These are phyloP conservation scores for Stagonosporopsis rhizophila DNA, from an alignment of 2,329 filamentous ascomycete species.

Conservation along the genomic window DNA sequence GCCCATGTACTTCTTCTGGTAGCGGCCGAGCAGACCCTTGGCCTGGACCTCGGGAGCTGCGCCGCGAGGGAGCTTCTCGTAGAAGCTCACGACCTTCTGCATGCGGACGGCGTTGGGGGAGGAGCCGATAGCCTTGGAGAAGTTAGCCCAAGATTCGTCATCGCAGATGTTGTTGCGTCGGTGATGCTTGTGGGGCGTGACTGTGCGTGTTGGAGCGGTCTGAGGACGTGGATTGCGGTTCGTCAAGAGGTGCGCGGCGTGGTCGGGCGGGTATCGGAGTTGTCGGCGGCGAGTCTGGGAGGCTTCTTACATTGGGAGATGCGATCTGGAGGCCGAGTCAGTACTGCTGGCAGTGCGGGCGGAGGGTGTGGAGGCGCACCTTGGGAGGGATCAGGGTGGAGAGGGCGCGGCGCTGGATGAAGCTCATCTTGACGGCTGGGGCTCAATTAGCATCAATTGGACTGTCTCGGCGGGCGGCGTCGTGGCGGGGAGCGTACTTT, in stretches of 20 bases:
- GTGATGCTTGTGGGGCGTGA: not conserved
- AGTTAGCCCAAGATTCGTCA: conserved; percentile 27
- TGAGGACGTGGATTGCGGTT: not conserved
- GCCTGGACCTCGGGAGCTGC: conserved; percentile 82
- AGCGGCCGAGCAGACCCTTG: conserved; percentile 83
- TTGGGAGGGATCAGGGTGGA: conserved; percentile 99
- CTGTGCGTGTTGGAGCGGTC: not conserved
- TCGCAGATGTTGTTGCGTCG: not conserved
- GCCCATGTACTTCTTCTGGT: conserved; percentile 89
- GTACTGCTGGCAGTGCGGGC: conserved; percentile 28
- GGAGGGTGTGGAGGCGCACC: conserved; percentile 63
- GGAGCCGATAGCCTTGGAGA: conserved; percentile 82
- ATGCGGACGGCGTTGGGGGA: conserved; percentile 96
- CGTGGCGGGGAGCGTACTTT: conserved; percentile 37
- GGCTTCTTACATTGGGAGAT: conserved; percentile 77
- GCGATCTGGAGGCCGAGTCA: conserved; percentile 68
- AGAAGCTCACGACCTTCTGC: conserved; percentile 98
- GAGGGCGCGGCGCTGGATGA: conserved; percentile 85
- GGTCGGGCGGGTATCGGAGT: conserved; percentile 8
- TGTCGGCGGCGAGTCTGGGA: conserved; percentile 16
- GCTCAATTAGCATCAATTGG: conserved; percentile 49
- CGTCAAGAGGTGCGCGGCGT: conserved; percentile 1
- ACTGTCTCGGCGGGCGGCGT: conserved; percentile 16
- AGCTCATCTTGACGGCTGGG: conserved; percentile 79
- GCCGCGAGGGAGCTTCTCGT: conserved; percentile 96